phyloP scores from a whole-genome alignment of 1,284 basidiomycete species.

The Trametes hirsuta region DNA sequence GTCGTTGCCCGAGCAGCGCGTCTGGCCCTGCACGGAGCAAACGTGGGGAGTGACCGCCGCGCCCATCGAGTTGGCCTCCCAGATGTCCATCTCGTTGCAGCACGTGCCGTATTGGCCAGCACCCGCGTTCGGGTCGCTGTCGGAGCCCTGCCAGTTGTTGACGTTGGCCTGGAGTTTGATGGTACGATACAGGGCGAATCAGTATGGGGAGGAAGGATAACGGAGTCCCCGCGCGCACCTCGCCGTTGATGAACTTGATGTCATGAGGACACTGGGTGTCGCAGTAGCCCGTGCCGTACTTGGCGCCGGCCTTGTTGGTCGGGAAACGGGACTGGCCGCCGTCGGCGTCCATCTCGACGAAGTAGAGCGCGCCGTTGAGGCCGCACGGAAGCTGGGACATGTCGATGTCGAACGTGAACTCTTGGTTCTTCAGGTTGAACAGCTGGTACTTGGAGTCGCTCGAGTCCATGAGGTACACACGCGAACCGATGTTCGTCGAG shows the following conservation, averaged over 20 bases:
- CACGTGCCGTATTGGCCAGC: constrained; percentile 49
- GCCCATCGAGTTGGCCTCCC: constrained; percentile 55
- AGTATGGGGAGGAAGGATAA: constrained; percentile 4
- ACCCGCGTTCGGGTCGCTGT: constrained; percentile 49
- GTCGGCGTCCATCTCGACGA: constrained; percentile 44
- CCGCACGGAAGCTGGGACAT: constrained; percentile 57
- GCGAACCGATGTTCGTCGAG: constrained; percentile 54
- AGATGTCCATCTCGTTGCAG: constrained; percentile 61
- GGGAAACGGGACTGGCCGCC: constrained; percentile 41
- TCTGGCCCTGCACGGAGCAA: constrained; percentile 45
- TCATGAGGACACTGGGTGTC: constrained; percentile 55
- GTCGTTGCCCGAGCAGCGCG: constrained; percentile 43
- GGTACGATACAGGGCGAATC: neutral
- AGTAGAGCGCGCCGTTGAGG: constrained; percentile 54
- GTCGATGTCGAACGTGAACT: constrained; percentile 64
- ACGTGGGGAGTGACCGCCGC: constrained; percentile 52
- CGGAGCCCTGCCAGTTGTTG: constrained; percentile 42
- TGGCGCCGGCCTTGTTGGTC: constrained; percentile 52
- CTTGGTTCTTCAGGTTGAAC: constrained; percentile 57
- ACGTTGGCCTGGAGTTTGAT: constrained; percentile 44
- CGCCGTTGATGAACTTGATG: constrained; percentile 57
- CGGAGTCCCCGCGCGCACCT: constrained; percentile 28
- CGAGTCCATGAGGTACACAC: constrained; percentile 53
- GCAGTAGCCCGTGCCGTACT: constrained; percentile 60
- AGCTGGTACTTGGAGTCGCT: constrained; percentile 49